Evolutionary conservation across 352 stramenopile genomes (phyloP).

Genomic region (Pythium periplocum): DNA sequence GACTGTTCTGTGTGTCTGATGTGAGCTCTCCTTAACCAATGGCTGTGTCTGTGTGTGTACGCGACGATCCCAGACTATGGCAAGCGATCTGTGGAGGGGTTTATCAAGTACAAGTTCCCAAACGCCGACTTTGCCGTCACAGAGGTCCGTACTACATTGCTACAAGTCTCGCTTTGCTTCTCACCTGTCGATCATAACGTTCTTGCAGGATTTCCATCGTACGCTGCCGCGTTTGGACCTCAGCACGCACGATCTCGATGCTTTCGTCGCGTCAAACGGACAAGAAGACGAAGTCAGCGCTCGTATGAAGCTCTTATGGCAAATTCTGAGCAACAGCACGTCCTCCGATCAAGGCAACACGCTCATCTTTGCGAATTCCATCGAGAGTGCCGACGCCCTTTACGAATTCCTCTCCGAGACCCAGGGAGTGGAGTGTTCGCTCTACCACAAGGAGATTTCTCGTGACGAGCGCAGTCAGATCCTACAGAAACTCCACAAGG

Average conservation of each 20-base stretch:
- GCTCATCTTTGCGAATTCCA: constrained; percentile 72
- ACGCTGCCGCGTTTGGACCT: constrained; percentile 50
- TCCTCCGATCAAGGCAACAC: constrained; percentile 27
- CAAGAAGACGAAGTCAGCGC: constrained; percentile 22
- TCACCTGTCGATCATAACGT: neutral
- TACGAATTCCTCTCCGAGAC: constrained; percentile 39
- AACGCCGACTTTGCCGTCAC: constrained; percentile 54
- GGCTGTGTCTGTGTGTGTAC: constrained; percentile 23
- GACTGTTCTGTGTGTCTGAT: neutral
- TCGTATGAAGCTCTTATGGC: constrained; percentile 37
- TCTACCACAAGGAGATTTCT: constrained; percentile 67
- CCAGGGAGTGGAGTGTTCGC: constrained; percentile 12
- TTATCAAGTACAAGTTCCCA: constrained; percentile 77
- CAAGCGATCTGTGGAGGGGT: constrained; percentile 59
- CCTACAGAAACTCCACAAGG: constrained; percentile 33
- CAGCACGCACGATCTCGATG: constrained; percentile 32
- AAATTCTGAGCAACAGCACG: constrained; percentile 29
- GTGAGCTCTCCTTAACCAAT: constrained; percentile 9
- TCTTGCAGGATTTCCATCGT: constrained; percentile 61
- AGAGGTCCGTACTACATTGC: constrained; percentile 24
- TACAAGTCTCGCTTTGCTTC: neutral
- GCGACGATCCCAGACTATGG: constrained; percentile 80
- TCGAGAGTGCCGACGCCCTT: constrained; percentile 54
- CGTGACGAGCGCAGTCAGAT: constrained; percentile 40
- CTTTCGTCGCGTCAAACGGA: constrained; percentile 16